These are phyloP conservation scores for Suillus ampliporus DNA, from an alignment of 768 basidiomycete genomes.

Conservation along the genomic window DNA sequence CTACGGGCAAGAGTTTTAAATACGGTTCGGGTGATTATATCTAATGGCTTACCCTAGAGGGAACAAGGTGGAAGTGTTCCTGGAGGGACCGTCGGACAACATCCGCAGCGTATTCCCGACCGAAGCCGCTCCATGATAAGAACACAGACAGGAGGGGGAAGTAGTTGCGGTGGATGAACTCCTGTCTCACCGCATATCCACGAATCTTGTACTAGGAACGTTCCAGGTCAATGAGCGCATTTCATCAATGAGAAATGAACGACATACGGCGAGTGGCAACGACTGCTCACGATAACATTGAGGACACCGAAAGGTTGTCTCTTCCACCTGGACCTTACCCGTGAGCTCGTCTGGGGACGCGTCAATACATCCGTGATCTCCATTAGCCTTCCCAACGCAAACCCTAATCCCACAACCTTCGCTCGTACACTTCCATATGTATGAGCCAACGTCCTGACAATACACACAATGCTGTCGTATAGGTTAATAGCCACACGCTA, in stretches of 20 bases:
- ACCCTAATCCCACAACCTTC: too few species aligned
- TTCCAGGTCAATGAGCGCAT: background rate
- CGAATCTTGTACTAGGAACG: background rate
- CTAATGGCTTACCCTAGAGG: background rate
- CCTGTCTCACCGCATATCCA: background rate
- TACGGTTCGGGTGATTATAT: background rate
- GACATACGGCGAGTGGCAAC: background rate
- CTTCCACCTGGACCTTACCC: too few species aligned
- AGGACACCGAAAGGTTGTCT: conserved; percentile 1
- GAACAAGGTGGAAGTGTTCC: background rate
- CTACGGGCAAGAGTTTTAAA: background rate
- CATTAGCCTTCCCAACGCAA: too few species aligned
- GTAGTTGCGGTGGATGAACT: background rate
- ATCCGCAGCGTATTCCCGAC: background rate
- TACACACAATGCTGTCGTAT: too few species aligned
- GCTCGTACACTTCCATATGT: too few species aligned
- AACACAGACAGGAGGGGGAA: background rate
- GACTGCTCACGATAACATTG: background rate
- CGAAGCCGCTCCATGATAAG: background rate
- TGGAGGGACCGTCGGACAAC: background rate
- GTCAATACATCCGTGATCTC: too few species aligned
- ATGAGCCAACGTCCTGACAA: too few species aligned
- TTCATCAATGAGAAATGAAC: background rate
- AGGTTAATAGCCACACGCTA: too few species aligned
- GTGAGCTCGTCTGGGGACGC: too few species aligned